These are phyloP conservation scores for Pseudogymnoascus sp. DNA, from an alignment of 2,329 filamentous ascomycete genomes.

Conservation along the genomic window DNA sequence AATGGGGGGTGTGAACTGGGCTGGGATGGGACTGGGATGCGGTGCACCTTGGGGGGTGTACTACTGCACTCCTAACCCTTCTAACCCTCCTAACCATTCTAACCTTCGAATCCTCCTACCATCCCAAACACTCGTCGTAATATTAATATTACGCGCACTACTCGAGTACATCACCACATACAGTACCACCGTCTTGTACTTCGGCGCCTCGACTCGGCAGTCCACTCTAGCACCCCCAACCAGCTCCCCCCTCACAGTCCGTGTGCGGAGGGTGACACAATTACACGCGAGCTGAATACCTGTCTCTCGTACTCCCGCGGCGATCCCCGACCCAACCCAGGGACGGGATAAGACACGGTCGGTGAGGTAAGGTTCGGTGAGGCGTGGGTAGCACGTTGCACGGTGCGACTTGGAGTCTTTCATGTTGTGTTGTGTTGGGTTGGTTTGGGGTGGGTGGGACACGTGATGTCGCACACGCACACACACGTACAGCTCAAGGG, in stretches of 20 bases:
- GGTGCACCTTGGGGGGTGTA: neutral
- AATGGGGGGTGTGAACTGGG: neutral
- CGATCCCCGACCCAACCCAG: neutral
- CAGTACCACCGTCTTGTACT: neutral
- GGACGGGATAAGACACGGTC: no score
- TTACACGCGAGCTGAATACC: neutral
- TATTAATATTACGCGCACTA: neutral
- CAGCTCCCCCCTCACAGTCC: no score
- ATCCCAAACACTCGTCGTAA: neutral
- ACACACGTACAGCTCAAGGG: neutral
- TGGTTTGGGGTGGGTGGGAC: neutral
- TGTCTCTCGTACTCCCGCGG: neutral
- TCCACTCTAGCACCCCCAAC: no score
- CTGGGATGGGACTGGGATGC: neutral
- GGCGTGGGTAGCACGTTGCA: neutral
- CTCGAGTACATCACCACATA: neutral
- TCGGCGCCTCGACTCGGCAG: neutral
- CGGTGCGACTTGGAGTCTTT: neutral
- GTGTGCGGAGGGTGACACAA: no score
- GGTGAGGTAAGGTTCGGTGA: neutral
- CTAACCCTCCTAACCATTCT: neutral
- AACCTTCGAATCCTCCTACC: neutral
- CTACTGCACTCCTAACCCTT: neutral
- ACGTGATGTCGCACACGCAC: neutral
- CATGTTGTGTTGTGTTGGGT: neutral